Conservation (phyloP, 176 grass and related monocot species). For the Lolium multiflorum region DNA sequence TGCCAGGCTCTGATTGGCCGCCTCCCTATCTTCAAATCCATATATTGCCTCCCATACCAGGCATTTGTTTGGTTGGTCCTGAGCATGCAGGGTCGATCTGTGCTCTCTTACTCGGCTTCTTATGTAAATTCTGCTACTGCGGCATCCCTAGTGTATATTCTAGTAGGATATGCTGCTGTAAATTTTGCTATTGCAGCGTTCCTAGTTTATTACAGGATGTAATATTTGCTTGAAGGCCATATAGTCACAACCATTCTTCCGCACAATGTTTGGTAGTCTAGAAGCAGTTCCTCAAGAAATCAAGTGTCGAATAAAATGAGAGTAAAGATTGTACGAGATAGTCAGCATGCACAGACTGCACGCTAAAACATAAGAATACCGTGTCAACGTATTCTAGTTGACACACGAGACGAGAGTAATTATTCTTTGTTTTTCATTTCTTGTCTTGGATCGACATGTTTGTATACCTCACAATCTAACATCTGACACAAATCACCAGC, state of each 20-base stretch:
- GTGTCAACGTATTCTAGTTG: not conserved
- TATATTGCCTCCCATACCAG: slow-evolving; percentile 31
- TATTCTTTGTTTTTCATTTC: not conserved
- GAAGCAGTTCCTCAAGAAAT: not conserved
- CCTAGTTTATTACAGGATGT: not conserved
- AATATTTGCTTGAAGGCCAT: too few species aligned
- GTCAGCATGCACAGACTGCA: too few species aligned
- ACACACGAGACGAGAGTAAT: not conserved
- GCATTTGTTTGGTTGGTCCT: slow-evolving; percentile 25
- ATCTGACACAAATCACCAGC: slow-evolving; percentile 27
- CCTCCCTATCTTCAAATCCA: slow-evolving; percentile 72
- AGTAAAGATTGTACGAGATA: not conserved
- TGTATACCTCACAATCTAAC: slow-evolving; percentile 1
- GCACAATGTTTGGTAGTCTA: too few species aligned
- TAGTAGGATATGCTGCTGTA: not conserved
- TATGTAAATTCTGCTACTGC: not conserved
- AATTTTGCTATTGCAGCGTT: not conserved
- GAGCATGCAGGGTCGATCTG: not conserved
- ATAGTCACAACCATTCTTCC: too few species aligned
- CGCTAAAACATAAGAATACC: not conserved
- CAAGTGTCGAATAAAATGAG: not conserved
- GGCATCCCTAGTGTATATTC: not conserved
- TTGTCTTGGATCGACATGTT: not conserved
- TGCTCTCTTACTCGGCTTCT: not conserved
- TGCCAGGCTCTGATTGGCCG: slow-evolving; percentile 53